Evolutionary conservation across 1,139 yeast species (phyloP), one percentile per base, ranked within the genome.

Genomic region (Debaryomyces robertsiae): DNA sequence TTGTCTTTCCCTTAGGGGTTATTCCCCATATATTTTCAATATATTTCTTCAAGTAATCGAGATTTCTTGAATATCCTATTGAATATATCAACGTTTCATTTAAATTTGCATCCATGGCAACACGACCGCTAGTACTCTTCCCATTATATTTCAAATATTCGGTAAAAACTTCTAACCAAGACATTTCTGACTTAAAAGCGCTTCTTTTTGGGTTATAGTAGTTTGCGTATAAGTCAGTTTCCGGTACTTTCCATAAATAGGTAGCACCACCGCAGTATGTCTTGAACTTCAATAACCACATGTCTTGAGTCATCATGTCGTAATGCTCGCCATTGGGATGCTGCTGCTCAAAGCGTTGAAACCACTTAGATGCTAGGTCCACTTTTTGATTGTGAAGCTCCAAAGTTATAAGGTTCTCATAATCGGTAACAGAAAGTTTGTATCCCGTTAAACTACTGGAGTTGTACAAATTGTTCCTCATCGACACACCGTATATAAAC

Each of bases 331-430:
- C 46, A n/a, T 48, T 37, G 0, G 50, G 48, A 41, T 41, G 57
- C 37, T 61, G 60, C 13, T 45, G 41, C 35, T 65, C 67, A 40
- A 70, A 63, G 32, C 62, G 50, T 32, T 56, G 60, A 45, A 69
- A 64, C 77, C 77, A 71, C 41, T 60, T 61, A 3, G 67, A 57
- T 1, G 73, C 75, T 47, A 70, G 57, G 49, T 72, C 77, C 24
- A 63, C 46, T 46, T 71, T 72, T 27, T 48, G 52, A 48, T 66
- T 67, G 41, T 53, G 49, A 38, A 65, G 52, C 47, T 73, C 78
- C 36, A 72, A 52, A 32, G 37, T 28, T 27, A 71, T 61, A 43
- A 73, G 55, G 49, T 67, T 71, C 47, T 72, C 76, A 47, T 61
- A 71, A 51, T 73, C 77, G 3, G 46, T 45, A 1, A 57, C 50